phyloP scores from a whole-genome alignment of 164 flowering plant genomes.

The Akebia trifoliata region DNA sequence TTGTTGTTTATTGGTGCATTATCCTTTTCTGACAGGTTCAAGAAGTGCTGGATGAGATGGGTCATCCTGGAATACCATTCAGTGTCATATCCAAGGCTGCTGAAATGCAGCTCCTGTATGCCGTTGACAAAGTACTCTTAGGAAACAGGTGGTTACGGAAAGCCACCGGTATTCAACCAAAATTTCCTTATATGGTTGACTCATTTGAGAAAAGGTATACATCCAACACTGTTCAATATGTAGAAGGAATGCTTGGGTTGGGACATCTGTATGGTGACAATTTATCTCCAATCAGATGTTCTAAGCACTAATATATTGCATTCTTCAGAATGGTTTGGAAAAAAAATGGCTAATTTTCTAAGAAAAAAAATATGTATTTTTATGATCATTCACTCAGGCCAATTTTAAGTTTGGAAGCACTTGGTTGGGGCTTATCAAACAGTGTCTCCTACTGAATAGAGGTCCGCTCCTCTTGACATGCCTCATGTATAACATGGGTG shows the following conservation, averaged over 20 bases:
- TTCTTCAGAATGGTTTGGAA: background rate
- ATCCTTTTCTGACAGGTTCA: conserved; percentile 51
- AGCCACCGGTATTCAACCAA: conserved; percentile 95
- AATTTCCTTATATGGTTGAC: conserved; percentile 84
- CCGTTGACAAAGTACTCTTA: conserved; percentile 75
- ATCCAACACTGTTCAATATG: too few relatives aligned
- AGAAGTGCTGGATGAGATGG: conserved; percentile 81
- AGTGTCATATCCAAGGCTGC: conserved; percentile 91
- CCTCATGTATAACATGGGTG: background rate
- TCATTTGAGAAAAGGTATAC: conserved; percentile 83
- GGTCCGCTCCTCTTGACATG: background rate
- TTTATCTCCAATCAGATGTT: background rate
- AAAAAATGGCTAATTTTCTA: background rate
- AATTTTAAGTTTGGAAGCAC: background rate
- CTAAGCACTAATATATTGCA: background rate
- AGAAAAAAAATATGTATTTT: background rate
- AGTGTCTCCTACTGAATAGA: background rate
- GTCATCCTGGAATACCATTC: conserved; percentile 68
- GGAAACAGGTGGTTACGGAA: conserved; percentile 92
- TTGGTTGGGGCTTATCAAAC: background rate
- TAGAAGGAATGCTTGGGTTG: background rate
- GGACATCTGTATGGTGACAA: background rate
- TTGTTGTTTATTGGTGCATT: background rate
- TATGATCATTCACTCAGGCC: background rate
- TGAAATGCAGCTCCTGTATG: conserved; percentile 71